Base-by-base conservation (phyloP, 768 basidiomycete genomes). In the Panus rudis region DNA sequence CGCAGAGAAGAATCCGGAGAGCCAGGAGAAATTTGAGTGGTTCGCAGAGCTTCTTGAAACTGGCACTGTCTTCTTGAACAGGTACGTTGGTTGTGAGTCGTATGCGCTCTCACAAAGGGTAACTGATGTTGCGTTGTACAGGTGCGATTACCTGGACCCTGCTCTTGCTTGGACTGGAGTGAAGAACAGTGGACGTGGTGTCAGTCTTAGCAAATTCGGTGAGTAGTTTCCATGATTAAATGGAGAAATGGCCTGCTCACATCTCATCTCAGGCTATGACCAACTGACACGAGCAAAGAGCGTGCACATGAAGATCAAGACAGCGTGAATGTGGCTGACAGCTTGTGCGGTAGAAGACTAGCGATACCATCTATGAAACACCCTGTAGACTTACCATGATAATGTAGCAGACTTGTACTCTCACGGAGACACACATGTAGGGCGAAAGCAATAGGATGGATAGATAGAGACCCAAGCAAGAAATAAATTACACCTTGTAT, bases 81-180 rank as follows among this genome's bases (percentile, higher is more conserved):
- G 91, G 75, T 84, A 52, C 44, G 63, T 41, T 26, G 17, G 0
- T 16, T 25, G 22, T 31, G 3, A 23, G 10, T 31, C 38, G 14
- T n/a, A 10, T 13, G 25, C 24, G 7, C 0, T 38, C 23, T 22
- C 22, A 10, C 21, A 26, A 12, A 17, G 3, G 30, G 11, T 7
- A 16, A 19, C 16, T 40, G 23, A 24, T 16, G 28, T 3, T 10
- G 17, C 23, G 32, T 16, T 37, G 23, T 20, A 2, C 49, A 85
- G 85, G 32, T 89, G 87, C 53, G 94, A 99, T 63, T 83, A 71
- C 56, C 72, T 96, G 19, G 96, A 99, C 56, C 94, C 96, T 2
- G 91, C 92, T 4, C 68, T 98, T 2, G 76, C 88, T 0, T 99
- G 96, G 96, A 88, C 84, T 3, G 96, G 94, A 2, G 84, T 90